phyloP scores from a whole-genome alignment of 2,329 filamentous ascomycete genomes.

The Dryadomyces quercus-mongolicae region DNA sequence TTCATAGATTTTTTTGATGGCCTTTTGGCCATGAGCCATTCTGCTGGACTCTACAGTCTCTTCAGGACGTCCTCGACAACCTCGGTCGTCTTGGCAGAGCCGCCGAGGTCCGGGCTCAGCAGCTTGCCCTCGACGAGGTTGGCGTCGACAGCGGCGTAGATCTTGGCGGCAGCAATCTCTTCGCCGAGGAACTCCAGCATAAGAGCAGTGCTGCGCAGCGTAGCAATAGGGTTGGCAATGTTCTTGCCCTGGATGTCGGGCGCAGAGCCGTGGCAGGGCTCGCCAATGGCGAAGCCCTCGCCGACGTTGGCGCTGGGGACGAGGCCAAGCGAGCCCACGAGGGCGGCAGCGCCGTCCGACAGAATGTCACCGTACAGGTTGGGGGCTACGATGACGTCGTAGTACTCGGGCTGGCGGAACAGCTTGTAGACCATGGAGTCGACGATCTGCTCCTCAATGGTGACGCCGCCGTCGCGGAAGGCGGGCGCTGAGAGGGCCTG shows the following conservation, averaged over 20 bases:
- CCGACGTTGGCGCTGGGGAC: constrained; percentile 94
- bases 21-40: background rate
- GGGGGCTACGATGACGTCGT: constrained; percentile 96
- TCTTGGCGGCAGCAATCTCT: constrained; percentile 73
- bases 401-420: constrained; percentile 86
- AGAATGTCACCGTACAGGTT: constrained; percentile 97
- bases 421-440: constrained; percentile 99
- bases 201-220: constrained; percentile 75
- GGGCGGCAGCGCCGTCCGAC: constrained; percentile 85
- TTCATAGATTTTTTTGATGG: background rate
- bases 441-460: constrained; percentile 93
- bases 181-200: constrained; percentile 96
- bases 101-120: constrained; percentile 82
- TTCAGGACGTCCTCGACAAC: constrained; percentile 79
- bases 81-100: constrained; percentile 72
- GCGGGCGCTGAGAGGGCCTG: constrained; percentile 53
- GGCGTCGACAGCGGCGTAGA: constrained; percentile 84
- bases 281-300: constrained; percentile 86
- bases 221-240: constrained; percentile 95
- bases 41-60: constrained; percentile 48
- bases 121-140: constrained; percentile 75
- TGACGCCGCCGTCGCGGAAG: constrained; percentile 43
- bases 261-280: constrained; percentile 93
- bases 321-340: constrained; percentile 83
- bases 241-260: constrained; percentile 89